Conservation (phyloP, 2,329 filamentous ascomycete species). For the Ophiosphaerella korrae region DNA sequence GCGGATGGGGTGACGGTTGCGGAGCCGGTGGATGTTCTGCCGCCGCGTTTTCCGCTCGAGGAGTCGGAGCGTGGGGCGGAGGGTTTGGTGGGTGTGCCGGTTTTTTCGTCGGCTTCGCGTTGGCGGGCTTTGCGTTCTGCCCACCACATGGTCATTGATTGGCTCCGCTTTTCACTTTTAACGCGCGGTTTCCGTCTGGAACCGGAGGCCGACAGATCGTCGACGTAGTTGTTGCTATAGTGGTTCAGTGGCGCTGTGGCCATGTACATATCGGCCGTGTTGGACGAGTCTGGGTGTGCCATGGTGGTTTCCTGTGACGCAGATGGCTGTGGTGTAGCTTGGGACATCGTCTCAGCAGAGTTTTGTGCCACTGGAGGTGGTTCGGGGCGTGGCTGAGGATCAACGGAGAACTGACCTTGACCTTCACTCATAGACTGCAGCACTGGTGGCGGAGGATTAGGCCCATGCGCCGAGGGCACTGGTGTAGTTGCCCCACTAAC, state of each 20-base stretch:
- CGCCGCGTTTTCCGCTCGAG: slow-evolving; percentile 26
- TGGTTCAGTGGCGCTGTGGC: slow-evolving; percentile 41
- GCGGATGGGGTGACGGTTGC: slow-evolving; percentile 24
- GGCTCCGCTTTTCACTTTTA: slow-evolving; percentile 52
- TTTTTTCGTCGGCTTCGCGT: slow-evolving; percentile 40
- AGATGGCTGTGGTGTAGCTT: slow-evolving; percentile 40
- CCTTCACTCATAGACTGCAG: slow-evolving; percentile 46
- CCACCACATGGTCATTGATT: slow-evolving; percentile 55
- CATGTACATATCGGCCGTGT: slow-evolving; percentile 43
- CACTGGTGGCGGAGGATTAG: slow-evolving; percentile 32
- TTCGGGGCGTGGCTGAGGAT: slow-evolving; percentile 30
- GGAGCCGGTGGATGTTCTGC: slow-evolving; percentile 23
- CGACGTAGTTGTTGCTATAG: slow-evolving; percentile 35
- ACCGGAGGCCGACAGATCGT: slow-evolving; percentile 31
- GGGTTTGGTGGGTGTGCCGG: slow-evolving; percentile 25
- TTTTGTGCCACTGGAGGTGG: slow-evolving; percentile 29
- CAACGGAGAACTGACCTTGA: slow-evolving; percentile 45
- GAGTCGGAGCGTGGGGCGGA: slow-evolving; percentile 32
- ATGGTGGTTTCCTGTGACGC: slow-evolving; percentile 24
- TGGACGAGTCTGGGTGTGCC: slow-evolving; percentile 27
- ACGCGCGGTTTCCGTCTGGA: slow-evolving; percentile 46
- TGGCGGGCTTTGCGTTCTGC: slow-evolving; percentile 50
- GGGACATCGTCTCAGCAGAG: slow-evolving; percentile 41
- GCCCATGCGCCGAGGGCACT: slow-evolving; percentile 25
- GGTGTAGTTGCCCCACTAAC: slow-evolving; percentile 27